A percentile compares a stretch with the other conserved stretches of the same genome.
phyloP scores from a whole-genome alignment of 768 basidiomycete genomes.

The Wakefieldia striispora region DNA sequence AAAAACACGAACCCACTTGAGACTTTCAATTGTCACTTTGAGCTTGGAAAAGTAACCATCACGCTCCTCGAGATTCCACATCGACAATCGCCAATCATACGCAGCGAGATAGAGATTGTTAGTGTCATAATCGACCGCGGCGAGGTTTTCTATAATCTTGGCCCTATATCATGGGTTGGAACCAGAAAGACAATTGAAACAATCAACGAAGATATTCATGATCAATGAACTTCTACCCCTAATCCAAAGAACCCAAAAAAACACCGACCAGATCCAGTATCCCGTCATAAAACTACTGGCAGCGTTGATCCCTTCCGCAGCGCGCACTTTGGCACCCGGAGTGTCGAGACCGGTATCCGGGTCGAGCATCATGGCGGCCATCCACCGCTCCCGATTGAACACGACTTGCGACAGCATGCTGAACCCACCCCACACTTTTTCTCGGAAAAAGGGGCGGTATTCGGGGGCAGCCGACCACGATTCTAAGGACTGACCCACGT shows the following conservation, averaged over 20 bases:
- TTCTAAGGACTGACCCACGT: conserved; percentile 64
- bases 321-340: conserved; percentile 78
- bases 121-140: conserved; percentile 89
- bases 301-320: conserved; percentile 90
- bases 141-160: conserved; percentile 92
- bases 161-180: conserved; percentile 48
- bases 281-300: conserved; percentile 85
- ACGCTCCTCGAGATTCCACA: conserved; percentile 87
- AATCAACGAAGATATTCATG: too few species aligned
- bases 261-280: conserved; percentile 85
- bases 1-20: conserved; percentile 48
- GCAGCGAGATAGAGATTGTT: conserved; percentile 82
- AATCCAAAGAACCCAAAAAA: too few species aligned
- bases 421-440: conserved; percentile 78
- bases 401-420: conserved; percentile 82
- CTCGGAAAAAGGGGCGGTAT: conserved; percentile 87
- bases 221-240: neutral
- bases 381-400: conserved; percentile 87
- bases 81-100: conserved; percentile 90
- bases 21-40: conserved; percentile 77
- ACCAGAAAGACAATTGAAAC: neutral
- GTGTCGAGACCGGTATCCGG: conserved; percentile 90
- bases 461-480: conserved; percentile 91
- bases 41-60: conserved; percentile 87
- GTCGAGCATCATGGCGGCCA: conserved; percentile 87